These are phyloP conservation scores for Fermentozyma sake DNA, from an alignment of 1,139 yeast genomes.

Conservation along the genomic window DNA sequence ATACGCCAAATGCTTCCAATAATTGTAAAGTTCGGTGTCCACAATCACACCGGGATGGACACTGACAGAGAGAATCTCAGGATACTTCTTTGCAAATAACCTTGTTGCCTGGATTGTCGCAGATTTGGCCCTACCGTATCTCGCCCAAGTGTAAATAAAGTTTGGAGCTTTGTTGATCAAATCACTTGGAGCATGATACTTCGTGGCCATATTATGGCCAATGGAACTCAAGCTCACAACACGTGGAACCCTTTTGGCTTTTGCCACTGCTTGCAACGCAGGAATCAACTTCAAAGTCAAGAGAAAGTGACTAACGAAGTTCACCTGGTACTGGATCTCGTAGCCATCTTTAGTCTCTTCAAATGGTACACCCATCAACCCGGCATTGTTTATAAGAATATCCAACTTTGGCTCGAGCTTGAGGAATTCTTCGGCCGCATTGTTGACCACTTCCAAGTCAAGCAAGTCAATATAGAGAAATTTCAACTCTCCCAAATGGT, in stretches of 20 bases:
- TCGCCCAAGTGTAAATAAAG: constrained; percentile 23
- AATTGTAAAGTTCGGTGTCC: constrained; percentile 31
- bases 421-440: constrained; percentile 24
- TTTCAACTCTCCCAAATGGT: constrained; percentile 24
- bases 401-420: constrained; percentile 26
- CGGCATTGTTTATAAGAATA: constrained; percentile 39
- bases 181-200: constrained; percentile 22
- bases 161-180: constrained; percentile 23
- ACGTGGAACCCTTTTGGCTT: constrained; percentile 22
- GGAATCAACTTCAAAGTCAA: constrained; percentile 31
- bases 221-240: constrained; percentile 31
- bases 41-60: constrained; percentile 40
- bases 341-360: constrained; percentile 32
- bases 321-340: constrained; percentile 43
- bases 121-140: constrained; percentile 35
- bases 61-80: constrained; percentile 29
- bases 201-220: constrained; percentile 26
- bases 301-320: constrained; percentile 31
- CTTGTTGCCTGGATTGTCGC: constrained; percentile 30
- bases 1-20: constrained; percentile 26
- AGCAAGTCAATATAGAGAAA: constrained; percentile 30
- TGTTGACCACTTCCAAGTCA: constrained; percentile 26
- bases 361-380: constrained; percentile 37
- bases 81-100: constrained; percentile 23
- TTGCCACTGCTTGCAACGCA: constrained; percentile 17